Conservation (phyloP, 331 rosid genomes). For the Pyrus hybrid region DNA sequence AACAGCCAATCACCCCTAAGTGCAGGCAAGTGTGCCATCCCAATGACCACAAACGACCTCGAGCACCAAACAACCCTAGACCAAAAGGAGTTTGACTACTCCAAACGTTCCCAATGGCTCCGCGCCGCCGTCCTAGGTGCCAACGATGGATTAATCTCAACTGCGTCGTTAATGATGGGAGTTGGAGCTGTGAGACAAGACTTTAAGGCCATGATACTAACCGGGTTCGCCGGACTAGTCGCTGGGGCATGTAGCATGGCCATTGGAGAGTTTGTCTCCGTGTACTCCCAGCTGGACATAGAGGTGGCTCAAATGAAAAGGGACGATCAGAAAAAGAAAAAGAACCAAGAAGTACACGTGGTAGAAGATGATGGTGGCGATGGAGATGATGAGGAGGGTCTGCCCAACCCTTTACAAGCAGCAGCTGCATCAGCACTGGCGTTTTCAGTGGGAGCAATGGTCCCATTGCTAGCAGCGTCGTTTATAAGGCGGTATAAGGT, state of each 20-base stretch:
- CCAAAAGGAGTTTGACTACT: slow-evolving; percentile 49
- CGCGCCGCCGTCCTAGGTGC: slow-evolving; percentile 89
- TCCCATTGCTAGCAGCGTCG: slow-evolving; percentile 76
- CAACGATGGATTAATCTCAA: slow-evolving; percentile 84
- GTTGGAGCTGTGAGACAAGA: slow-evolving; percentile 82
- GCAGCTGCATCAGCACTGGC: slow-evolving; percentile 86
- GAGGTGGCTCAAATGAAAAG: slow-evolving; percentile 72
- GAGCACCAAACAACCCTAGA: slow-evolving; percentile 45
- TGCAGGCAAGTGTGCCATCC: slow-evolving; percentile 24
- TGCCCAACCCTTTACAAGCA: slow-evolving; percentile 84
- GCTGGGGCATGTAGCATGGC: slow-evolving; percentile 98
- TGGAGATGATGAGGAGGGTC: slow-evolving; percentile 23
- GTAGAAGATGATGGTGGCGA: neutral
- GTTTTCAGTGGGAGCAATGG: slow-evolving; percentile 73
- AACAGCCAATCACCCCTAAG: slow-evolving; percentile 22
- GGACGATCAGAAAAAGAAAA: slow-evolving; percentile 14
- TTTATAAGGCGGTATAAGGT: slow-evolving; percentile 55
- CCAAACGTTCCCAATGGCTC: slow-evolving; percentile 86
- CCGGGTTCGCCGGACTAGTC: slow-evolving; percentile 83
- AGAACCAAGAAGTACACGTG: neutral
- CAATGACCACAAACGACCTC: slow-evolving; percentile 24
- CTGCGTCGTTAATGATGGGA: slow-evolving; percentile 90
- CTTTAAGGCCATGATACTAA: slow-evolving; percentile 70
- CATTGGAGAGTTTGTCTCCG: slow-evolving; percentile 89
- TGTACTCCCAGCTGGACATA: slow-evolving; percentile 72